These are phyloP conservation scores for Magnusiomyces starmeri DNA, from an alignment of 1,139 yeast species.

Conservation along the genomic window DNA sequence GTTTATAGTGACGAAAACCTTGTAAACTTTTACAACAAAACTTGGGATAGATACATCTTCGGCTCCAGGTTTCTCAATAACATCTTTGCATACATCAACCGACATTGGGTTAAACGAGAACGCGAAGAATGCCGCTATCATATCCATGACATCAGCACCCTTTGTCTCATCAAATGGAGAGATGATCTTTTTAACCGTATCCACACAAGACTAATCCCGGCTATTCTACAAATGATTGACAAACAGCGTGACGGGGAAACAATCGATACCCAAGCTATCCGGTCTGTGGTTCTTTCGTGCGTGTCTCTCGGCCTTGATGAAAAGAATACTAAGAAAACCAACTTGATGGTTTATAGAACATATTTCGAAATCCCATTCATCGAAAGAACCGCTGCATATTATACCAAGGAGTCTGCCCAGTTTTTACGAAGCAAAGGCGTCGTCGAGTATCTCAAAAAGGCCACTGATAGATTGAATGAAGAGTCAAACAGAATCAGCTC, in stretches of 20 bases:
- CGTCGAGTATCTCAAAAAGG: constrained; percentile 84
- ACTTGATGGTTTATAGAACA: constrained; percentile 71
- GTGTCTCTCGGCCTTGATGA: constrained; percentile 45
- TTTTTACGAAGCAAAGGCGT: constrained; percentile 71
- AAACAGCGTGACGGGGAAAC: constrained; percentile 74
- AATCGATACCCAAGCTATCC: constrained; percentile 59
- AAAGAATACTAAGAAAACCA: constrained; percentile 71
- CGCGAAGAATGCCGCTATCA: constrained; percentile 92
- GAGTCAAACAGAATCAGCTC: constrained; percentile 73
- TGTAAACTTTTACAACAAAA: constrained; percentile 74
- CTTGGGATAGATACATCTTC: constrained; percentile 80
- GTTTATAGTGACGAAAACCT: constrained; percentile 49
- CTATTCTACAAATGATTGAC: constrained; percentile 69
- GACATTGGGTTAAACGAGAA: constrained; percentile 97
- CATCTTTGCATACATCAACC: constrained; percentile 89
- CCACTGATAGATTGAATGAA: constrained; percentile 72
- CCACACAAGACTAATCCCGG: constrained; percentile 51
- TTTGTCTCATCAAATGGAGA: constrained; percentile 85
- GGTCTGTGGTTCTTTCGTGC: constrained; percentile 75
- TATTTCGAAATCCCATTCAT: constrained; percentile 74
- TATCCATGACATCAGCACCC: constrained; percentile 82
- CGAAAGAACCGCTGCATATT: constrained; percentile 65
- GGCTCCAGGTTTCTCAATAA: constrained; percentile 92
- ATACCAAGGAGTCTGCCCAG: constrained; percentile 58
- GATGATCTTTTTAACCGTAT: constrained; percentile 68